Evolutionary conservation across 208 protist species (phyloP).

Genomic region (Acanthamoeba royreba): DNA sequence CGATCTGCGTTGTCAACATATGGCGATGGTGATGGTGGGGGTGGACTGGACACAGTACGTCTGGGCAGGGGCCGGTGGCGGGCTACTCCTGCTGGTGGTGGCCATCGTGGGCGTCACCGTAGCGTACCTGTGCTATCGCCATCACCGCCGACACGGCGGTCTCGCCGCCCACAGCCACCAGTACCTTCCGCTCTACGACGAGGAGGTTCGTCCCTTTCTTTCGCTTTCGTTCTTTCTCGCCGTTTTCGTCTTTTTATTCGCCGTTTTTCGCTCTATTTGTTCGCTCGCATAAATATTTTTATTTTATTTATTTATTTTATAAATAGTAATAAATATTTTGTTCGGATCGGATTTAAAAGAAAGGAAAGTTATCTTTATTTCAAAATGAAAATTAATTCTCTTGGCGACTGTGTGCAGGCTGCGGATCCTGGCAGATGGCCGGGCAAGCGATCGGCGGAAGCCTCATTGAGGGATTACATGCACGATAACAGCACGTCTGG

Average conservation of each 20-base stretch:
- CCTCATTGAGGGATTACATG: neutral
- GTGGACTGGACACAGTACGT: no score
- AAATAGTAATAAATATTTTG: no score
- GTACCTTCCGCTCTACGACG: neutral
- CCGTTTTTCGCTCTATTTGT: no score
- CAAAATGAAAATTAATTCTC: neutral
- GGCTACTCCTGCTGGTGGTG: neutral
- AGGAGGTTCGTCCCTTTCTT: neutral
- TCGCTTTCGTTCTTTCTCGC: neutral
- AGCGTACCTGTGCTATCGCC: neutral
- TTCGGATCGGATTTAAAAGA: no score
- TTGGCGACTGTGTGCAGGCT: neutral
- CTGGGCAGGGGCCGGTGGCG: neutral
- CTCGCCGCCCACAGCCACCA: neutral
- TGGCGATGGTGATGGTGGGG: no score
- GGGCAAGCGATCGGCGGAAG: neutral
- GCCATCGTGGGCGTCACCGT: neutral
- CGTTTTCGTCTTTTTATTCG: neutral
- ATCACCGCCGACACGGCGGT: neutral
- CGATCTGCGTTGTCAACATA: no score
- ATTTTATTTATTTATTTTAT: no score
- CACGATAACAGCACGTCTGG: neutral
- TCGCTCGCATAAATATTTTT: no score
- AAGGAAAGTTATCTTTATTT: no score
- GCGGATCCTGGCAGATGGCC: neutral